Conservation (phyloP, 768 basidiomycete genomes). For the Austroboletus eburneus region DNA sequence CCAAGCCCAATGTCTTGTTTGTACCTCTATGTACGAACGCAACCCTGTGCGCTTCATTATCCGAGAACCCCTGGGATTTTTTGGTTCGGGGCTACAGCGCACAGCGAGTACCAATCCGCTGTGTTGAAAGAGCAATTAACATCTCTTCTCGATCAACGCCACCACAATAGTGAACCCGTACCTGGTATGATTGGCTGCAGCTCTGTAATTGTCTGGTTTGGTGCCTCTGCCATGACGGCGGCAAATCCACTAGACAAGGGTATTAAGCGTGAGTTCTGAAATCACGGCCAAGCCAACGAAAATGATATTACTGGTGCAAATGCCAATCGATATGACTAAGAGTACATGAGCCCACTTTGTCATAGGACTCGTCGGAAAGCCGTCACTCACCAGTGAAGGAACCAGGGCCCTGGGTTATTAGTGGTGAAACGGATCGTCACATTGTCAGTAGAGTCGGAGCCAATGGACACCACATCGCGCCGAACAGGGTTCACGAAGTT, state of each 20-base stretch:
- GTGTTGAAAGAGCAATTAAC: neutral
- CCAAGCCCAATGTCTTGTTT: too few relatives aligned
- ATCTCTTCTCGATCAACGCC: neutral
- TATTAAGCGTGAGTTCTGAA: neutral
- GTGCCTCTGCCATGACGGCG: slow-evolving; percentile 28
- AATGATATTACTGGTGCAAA: slow-evolving; percentile 18
- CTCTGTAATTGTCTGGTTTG: slow-evolving; percentile 3
- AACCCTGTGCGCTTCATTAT: too few relatives aligned
- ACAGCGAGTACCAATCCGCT: slow-evolving; percentile 23
- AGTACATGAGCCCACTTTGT: neutral
- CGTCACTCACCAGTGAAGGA: slow-evolving; percentile 38
- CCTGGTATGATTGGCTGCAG: slow-evolving; percentile 17
- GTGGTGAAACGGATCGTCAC: slow-evolving; percentile 58
- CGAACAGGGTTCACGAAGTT: slow-evolving; percentile 37
- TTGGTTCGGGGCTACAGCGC: too few relatives aligned
- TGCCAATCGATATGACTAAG: slow-evolving; percentile 32
- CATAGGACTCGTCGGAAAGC: too few relatives aligned
- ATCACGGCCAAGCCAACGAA: neutral
- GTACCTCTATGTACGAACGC: too few relatives aligned
- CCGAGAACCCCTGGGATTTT: too few relatives aligned
- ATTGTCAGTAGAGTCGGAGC: slow-evolving; percentile 31
- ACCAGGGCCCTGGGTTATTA: slow-evolving; percentile 65
- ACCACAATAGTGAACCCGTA: neutral
- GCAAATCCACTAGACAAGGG: slow-evolving; percentile 21
- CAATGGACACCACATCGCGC: slow-evolving; percentile 32